Base-by-base conservation (phyloP, 2,329 filamentous ascomycete genomes). In the Hypoxylon sp. region DNA sequence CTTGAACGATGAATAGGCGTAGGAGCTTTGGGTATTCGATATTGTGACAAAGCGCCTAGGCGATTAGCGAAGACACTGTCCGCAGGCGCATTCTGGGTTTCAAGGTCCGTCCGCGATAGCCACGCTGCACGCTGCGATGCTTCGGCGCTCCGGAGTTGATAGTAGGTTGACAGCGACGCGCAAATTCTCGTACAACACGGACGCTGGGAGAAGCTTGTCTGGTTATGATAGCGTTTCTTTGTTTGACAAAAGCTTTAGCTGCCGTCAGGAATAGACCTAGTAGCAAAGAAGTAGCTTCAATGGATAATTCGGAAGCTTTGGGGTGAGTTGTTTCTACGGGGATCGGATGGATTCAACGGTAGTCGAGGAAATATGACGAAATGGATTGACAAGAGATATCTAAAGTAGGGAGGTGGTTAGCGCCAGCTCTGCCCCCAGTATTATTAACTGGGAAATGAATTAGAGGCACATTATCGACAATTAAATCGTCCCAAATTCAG, bases 321-420 rank as follows among this genome's bases (percentile, higher is more conserved):
- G 51, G 17, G 43, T 55, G 53, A 49, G 59, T 6, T 45, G 55
- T 60, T 50, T 63, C 49, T 52, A 17, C 49, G 59, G 19, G 30
- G 38, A 46, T 53, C 19, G 48, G 43, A 63, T 60, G 51, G 21
- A 30, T 70, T 59, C 48, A 57, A 45, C 45, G 55, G 48, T 32
- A 50, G 49, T 62, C 57, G 53, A 63, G 25, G n/a, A 41, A 58
- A 71, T 65, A 71, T 71, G 68, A 71, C 66, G 66, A 69, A 69
- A 71, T 69, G 23, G 60, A 69, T 71, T 69, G 57, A 57, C 66
- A 56, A 57, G 30, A 61, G 17, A 53, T 64, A 62, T 62, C 68
- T 67, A 63, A 67, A 61, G 56, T 61, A 62, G 51, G 66, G 51
- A 68, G 53, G 68, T 63, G 55, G 67, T 67, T 64, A 70, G 68